Conservation (phyloP, 1,284 basidiomycete species). For the Boletus mariae region DNA sequence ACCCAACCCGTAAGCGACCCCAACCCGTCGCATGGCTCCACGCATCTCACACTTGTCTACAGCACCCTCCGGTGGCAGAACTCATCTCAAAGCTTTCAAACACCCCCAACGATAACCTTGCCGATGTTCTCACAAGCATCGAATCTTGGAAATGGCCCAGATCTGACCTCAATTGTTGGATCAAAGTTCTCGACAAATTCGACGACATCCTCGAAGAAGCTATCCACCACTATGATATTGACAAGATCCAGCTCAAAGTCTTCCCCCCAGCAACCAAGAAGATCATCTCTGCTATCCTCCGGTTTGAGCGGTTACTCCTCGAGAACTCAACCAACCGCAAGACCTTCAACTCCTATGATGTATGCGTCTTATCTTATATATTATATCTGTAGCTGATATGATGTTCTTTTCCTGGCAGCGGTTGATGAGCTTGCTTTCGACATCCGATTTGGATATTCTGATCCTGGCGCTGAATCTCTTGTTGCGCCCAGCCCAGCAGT, state of each 20-base stretch:
- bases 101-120: constrained; percentile 63
- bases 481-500: constrained; percentile 92
- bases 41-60: constrained; percentile 23
- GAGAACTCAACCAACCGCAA: constrained; percentile 99
- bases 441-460: constrained; percentile 87
- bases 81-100: constrained; percentile 67
- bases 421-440: constrained; percentile 83
- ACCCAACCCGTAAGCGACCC: constrained; percentile 54
- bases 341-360: constrained; percentile 95
- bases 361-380: constrained; percentile 42
- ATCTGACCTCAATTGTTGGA: constrained; percentile 97
- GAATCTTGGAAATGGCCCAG: constrained; percentile 92
- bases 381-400: constrained; percentile 16
- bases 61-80: constrained; percentile 76
- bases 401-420: constrained; percentile 49
- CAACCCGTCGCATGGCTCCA: constrained; percentile 24
- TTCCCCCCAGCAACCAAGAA: constrained; percentile 81
- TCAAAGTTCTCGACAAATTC: constrained; percentile 92
- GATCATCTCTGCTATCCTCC: constrained; percentile 77
- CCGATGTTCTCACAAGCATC: constrained; percentile 60
- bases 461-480: constrained; percentile 83
- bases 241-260: constrained; percentile 76
- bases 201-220: constrained; percentile 83
- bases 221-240: constrained; percentile 80
- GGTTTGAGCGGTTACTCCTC: constrained; percentile 85